Evolutionary conservation across 2,329 filamentous ascomycete species (phyloP).

Genomic region (Colletotrichum siamense): DNA sequence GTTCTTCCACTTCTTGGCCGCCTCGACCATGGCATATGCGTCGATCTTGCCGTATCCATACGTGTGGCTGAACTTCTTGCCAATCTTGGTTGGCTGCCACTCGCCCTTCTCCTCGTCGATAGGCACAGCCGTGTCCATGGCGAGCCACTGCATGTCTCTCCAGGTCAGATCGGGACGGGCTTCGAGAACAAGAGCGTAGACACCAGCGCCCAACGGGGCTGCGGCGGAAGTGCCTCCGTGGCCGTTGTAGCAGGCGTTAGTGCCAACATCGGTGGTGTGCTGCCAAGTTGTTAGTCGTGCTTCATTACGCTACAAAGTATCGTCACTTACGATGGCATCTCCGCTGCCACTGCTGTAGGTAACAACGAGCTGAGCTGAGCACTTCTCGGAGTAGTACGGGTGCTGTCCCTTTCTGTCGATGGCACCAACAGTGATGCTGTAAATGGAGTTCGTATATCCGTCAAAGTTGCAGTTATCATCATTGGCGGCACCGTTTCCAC

Average conservation of each 20-base stretch:
- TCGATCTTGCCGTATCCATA: conserved; percentile 97
- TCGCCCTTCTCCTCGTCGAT: conserved; percentile 72
- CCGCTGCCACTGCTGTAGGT: conserved; percentile 93
- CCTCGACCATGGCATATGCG: conserved; percentile 82
- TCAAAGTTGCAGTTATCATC: conserved; percentile 99
- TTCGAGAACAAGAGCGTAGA: conserved; percentile 87
- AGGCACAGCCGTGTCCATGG: conserved; percentile 82
- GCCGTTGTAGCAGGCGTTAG: conserved; percentile 76
- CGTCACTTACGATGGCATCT: conserved; percentile 74
- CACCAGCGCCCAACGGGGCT: conserved; percentile 89
- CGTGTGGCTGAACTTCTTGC: conserved; percentile 89
- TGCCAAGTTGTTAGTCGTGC: conserved; percentile 33
- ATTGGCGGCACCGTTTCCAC: conserved; percentile 85
- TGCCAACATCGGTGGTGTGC: conserved; percentile 94
- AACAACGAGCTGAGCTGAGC: conserved; percentile 93
- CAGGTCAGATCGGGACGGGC: conserved; percentile 87
- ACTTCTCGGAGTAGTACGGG: conserved; percentile 95
- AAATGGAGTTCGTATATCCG: conserved; percentile 99
- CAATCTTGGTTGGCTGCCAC: conserved; percentile 83
- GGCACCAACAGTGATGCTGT: conserved; percentile 95
- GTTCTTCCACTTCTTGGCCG: conserved; percentile 81
- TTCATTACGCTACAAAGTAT: background rate
- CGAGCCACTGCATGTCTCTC: conserved; percentile 94
- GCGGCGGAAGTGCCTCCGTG: conserved; percentile 97
- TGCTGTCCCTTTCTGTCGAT: conserved; percentile 88